These are phyloP conservation scores for Annona cherimola DNA, from an alignment of 164 flowering plant species.

Conservation along the genomic window DNA sequence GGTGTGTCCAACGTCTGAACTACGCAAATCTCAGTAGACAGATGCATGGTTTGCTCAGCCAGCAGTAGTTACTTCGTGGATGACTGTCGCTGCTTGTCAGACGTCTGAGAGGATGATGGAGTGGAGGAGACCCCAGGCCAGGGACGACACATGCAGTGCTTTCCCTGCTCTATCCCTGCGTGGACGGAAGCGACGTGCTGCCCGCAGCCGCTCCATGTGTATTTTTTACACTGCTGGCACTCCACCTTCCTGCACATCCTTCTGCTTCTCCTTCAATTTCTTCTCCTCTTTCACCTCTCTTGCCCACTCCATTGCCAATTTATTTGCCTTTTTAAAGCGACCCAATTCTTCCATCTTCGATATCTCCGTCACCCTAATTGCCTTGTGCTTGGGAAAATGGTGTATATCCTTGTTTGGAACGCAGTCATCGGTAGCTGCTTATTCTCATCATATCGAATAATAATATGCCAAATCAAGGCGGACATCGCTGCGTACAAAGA, in stretches of 20 bases:
- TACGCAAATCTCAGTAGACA: no score
- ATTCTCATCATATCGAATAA: no score
- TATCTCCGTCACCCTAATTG: neutral
- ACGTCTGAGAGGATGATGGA: neutral
- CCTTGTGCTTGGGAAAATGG: no score
- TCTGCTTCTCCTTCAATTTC: neutral
- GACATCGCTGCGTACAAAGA: no score
- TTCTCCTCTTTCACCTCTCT: neutral
- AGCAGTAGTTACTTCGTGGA: neutral
- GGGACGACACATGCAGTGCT: conserved; percentile 54
- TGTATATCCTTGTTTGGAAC: no score
- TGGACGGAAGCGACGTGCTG: conserved; percentile 42
- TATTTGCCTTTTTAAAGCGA: neutral
- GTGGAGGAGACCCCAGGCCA: conserved; percentile 53
- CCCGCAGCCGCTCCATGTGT: conserved; percentile 63
- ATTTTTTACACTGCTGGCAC: conserved; percentile 48
- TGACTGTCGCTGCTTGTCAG: neutral
- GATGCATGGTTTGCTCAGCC: no score
- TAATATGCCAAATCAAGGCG: no score
- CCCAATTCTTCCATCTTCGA: neutral
- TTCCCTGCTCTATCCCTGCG: conserved; percentile 41
- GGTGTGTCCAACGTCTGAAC: no score
- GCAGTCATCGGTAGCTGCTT: no score
- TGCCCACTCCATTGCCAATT: neutral
- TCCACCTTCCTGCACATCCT: conserved; percentile 46